Percentiles rank a stretch among this genome's conserved stretches.
These are phyloP conservation scores for Barnettozyma hawaiiensis DNA, from an alignment of 1,139 yeast genomes.

Conservation along the genomic window DNA sequence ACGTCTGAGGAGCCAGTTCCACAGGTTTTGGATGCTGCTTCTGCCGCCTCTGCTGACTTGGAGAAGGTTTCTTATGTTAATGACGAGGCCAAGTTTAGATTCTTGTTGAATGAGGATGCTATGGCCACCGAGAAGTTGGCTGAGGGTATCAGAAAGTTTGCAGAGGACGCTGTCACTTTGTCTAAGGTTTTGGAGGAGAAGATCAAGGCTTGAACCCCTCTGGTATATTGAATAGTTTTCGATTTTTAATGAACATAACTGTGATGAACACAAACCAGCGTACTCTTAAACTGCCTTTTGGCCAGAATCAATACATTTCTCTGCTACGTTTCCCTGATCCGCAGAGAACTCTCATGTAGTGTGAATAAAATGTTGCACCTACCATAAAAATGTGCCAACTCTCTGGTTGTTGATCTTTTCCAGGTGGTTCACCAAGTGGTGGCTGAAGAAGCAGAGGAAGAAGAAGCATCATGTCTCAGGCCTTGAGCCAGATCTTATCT, in stretches of 20 bases:
- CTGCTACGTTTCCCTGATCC: no score
- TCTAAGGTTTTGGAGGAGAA: constrained; percentile 72
- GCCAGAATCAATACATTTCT: no score
- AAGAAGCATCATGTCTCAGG: constrained; percentile 27
- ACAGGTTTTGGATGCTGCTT: constrained; percentile 60
- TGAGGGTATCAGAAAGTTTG: constrained; percentile 96
- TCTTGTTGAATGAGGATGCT: constrained; percentile 88
- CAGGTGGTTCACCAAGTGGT: background rate
- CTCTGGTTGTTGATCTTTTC: background rate
- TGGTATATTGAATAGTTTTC: background rate
- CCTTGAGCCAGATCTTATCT: constrained; percentile 21
- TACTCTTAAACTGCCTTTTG: background rate
- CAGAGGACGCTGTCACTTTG: constrained; percentile 89
- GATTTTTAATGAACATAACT: background rate
- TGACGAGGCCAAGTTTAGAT: constrained; percentile 89
- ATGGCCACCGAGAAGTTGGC: constrained; percentile 98
- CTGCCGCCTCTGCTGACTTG: constrained; percentile 49
- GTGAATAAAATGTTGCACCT: background rate
- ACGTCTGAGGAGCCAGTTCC: constrained; percentile 78
- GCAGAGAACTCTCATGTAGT: no score
- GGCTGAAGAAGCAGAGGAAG: background rate
- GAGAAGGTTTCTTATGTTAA: constrained; percentile 78
- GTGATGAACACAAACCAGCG: no score
- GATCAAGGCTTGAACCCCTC: constrained; percentile 41
- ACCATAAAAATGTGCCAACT: background rate